These are phyloP conservation scores for Colletotrichum sp. DNA, from an alignment of 2,329 filamentous ascomycete species.

Conservation along the genomic window DNA sequence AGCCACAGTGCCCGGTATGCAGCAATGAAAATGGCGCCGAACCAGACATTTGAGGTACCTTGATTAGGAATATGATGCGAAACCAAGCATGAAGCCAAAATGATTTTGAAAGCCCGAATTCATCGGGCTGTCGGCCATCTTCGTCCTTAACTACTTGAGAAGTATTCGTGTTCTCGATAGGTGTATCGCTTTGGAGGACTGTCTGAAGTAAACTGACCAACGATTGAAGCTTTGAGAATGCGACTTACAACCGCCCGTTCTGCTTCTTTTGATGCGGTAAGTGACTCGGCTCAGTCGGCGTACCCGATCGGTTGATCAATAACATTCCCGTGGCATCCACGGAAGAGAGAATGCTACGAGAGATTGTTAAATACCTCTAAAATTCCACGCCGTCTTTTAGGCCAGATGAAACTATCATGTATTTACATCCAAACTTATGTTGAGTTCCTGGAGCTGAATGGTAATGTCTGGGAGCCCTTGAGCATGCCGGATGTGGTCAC, in stretches of 20 bases:
- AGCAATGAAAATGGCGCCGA: not conserved
- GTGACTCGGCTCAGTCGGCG: no score
- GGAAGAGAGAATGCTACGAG: no score
- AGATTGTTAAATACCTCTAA: no score
- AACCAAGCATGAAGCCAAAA: not conserved
- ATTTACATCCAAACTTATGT: not conserved
- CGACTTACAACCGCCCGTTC: not conserved
- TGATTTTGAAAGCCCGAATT: not conserved
- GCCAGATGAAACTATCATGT: no score
- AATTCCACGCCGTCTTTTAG: no score
- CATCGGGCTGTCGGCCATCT: not conserved
- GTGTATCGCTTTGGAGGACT: not conserved
- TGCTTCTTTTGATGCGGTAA: no score
- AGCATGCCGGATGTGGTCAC: not conserved
- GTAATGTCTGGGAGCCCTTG: not conserved
- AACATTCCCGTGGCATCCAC: no score
- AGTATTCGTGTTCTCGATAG: not conserved
- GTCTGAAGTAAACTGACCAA: not conserved
- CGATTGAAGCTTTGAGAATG: accelerated
- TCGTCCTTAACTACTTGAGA: not conserved
- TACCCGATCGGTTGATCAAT: no score
- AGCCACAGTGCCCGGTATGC: not conserved
- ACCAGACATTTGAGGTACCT: not conserved
- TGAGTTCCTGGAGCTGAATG: not conserved
- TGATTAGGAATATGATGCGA: not conserved